These are phyloP conservation scores for Fusarium citri DNA, from an alignment of 2,329 filamentous ascomycete species.

Conservation along the genomic window DNA sequence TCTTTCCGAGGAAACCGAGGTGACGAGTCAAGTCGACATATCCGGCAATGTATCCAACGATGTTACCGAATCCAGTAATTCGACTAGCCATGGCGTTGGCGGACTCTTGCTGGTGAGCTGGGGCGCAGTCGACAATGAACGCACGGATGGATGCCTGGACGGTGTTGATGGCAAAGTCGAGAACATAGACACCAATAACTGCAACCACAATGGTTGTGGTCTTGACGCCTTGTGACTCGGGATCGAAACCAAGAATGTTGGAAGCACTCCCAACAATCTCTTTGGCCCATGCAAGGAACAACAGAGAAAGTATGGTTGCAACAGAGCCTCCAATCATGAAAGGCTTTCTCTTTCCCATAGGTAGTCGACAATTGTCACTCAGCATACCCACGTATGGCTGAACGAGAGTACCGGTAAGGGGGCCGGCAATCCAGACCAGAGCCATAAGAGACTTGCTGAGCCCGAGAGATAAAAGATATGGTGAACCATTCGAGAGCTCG, in stretches of 20 bases:
- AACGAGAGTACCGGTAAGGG: conserved; percentile 80
- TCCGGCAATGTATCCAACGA: conserved; percentile 88
- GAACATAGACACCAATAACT: conserved; percentile 86
- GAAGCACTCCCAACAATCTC: conserved; percentile 78
- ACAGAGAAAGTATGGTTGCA: conserved; percentile 74
- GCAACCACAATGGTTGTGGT: conserved; percentile 79
- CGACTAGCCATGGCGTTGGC: conserved; percentile 96
- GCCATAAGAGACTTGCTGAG: conserved; percentile 86
- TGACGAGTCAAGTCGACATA: conserved; percentile 81
- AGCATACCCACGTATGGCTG: conserved; percentile 86
- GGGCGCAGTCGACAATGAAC: conserved; percentile 93
- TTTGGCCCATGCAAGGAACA: conserved; percentile 79
- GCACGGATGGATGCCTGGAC: conserved; percentile 92
- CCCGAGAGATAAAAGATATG: conserved; percentile 82
- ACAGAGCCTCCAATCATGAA: conserved; percentile 80
- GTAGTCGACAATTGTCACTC: conserved; percentile 79
- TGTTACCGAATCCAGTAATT: conserved; percentile 88
- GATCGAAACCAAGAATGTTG: conserved; percentile 75
- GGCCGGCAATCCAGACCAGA: conserved; percentile 86
- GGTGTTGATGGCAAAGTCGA: conserved; percentile 97
- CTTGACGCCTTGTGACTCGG: conserved; percentile 72
- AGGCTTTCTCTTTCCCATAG: conserved; percentile 83
- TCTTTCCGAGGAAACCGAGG: conserved; percentile 83
- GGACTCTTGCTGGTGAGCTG: conserved; percentile 90
- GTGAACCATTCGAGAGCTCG: conserved; percentile 92